Percentiles rank a stretch among this genome's conserved stretches.
Conservation (phyloP, 345 rosid species). For the Dimocarpus longan region DNA sequence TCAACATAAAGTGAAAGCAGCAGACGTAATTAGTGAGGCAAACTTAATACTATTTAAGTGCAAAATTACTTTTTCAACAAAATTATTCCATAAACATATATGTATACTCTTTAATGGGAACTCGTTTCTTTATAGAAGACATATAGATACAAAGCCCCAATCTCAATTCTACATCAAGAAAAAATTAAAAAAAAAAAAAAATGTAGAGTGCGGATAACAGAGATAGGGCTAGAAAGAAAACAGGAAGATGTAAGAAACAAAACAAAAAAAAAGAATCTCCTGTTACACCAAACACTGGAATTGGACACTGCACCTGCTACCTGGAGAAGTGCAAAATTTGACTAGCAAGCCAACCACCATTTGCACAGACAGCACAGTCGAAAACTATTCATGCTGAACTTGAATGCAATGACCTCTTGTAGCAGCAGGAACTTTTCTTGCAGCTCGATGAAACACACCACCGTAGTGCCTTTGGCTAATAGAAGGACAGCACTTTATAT, state of each 20-base stretch:
- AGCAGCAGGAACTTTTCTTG: neutral
- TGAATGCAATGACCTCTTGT: conserved; percentile 11
- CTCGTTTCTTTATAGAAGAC: conserved; percentile 24
- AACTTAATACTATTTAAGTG: neutral
- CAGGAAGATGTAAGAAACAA: neutral
- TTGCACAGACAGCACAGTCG: neutral
- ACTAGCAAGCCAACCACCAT: neutral
- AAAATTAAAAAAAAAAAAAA: neutral
- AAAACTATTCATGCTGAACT: conserved; percentile 15
- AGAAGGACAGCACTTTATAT: neutral
- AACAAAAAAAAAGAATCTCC: neutral
- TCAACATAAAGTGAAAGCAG: neutral
- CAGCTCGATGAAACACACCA: neutral
- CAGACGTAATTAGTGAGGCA: neutral
- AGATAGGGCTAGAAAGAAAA: conserved; percentile 2
- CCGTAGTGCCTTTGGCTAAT: neutral
- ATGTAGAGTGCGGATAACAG: neutral
- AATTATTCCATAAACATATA: conserved; percentile 1
- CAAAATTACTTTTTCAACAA: neutral
- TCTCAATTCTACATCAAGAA: conserved; percentile 33
- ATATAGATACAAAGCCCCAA: conserved; percentile 41
- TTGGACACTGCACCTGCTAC: conserved; percentile 20
- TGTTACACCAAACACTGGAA: conserved; percentile 12
- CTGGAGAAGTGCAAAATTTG: conserved; percentile 22
- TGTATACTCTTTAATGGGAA: conserved; percentile 1